These are phyloP conservation scores for Typha latifolia DNA, from an alignment of 176 grass and related monocot genomes.

Conservation along the genomic window DNA sequence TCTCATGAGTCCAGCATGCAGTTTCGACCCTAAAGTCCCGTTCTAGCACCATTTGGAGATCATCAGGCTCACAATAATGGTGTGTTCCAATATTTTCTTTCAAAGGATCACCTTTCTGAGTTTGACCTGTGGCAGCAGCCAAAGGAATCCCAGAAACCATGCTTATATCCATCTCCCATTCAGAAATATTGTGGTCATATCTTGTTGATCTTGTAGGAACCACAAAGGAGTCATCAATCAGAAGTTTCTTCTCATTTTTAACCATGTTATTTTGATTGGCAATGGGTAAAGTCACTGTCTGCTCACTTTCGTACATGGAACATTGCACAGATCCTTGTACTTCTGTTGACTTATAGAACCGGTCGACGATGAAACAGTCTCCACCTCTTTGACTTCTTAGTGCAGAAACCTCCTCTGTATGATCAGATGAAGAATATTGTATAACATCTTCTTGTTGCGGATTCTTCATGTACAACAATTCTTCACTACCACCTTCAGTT, in stretches of 20 bases:
- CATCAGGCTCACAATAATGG: not conserved
- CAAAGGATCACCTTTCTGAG: not conserved
- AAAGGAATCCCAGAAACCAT: not conserved
- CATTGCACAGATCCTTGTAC: not conserved
- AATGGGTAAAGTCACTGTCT: not conserved
- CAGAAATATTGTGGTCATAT: not conserved
- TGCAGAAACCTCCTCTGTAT: not conserved
- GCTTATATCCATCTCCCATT: not conserved
- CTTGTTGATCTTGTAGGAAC: not conserved
- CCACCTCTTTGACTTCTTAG: not conserved
- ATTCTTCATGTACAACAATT: not conserved
- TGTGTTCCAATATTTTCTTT: not conserved
- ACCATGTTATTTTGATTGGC: not conserved
- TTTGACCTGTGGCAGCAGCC: not conserved
- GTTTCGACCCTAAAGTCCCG: not conserved
- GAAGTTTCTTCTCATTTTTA: not conserved
- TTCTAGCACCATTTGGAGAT: slow-evolving; percentile 3
- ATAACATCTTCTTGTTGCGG: not conserved
- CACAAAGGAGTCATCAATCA: not conserved
- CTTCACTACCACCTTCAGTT: not conserved
- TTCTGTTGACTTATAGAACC: not conserved
- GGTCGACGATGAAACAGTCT: not conserved
- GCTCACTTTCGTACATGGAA: not conserved
- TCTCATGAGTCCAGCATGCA: not conserved
- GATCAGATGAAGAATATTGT: not conserved